Base-by-base conservation (phyloP, 345 rosid species). In the Syzygium jambos region DNA sequence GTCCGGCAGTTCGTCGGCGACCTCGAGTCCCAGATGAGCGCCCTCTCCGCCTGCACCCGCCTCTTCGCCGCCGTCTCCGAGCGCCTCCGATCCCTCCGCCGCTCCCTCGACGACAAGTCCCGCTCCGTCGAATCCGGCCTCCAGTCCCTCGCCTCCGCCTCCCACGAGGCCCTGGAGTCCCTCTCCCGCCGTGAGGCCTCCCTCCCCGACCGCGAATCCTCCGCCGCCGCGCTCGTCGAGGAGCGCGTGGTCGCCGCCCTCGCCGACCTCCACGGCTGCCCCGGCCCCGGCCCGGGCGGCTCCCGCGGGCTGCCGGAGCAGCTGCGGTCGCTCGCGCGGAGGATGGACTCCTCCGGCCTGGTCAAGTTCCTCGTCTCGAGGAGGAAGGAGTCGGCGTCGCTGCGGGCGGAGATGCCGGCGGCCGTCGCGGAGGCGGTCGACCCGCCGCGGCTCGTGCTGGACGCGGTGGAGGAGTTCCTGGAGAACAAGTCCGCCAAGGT, bases 381-480 rank as follows among this genome's bases (percentile, higher is more conserved):
- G 57, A 85, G 95, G 87, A 94, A 92, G 89, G 95, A 94, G 82
- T 92, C 95, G 7, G 91, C 88, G 85, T 52, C 91, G 6, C 78
- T 94, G 85, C 86, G 94, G n/a, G 89, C 92, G 46, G 94, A 92
- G 92, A 89, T 93, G 53, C 85, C 91, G 12, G 59, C 82, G 1
- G 93, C 94, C 19, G 56, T 94, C 21, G 80, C 84, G 83, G 95
- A 90, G 86, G 91, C 94, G 7, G 92, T 94, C 41, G 95, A 94
- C 80, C 94, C 93, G 6, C 92, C 92, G 78, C 77, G 88, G 88
- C 84, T 94, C 87, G 91, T 92, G 51, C 87, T 92, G 54, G 94
- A 94, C 46, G 93, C 95, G 5, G 90, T 94, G 87, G 95, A 94
- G 57, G 94, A 94, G 88, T 93, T 91, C 49, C 87, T 92, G 56